Base-by-base conservation (phyloP, 1,284 basidiomycete genomes). In the Mycosarcoma mackinlayi region DNA sequence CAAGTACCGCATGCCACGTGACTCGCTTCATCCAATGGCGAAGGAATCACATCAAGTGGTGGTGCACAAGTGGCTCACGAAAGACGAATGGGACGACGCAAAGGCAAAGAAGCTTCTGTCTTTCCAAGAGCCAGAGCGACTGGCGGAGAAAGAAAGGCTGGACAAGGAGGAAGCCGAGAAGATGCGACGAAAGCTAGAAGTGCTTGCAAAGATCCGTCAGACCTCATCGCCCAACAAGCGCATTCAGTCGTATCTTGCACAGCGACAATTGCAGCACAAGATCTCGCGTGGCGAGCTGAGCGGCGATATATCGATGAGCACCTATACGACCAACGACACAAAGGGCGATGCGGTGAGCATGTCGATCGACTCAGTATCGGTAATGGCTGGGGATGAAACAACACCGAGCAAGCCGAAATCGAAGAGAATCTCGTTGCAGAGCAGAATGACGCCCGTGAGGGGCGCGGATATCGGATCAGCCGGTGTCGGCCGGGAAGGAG, bases 1-100 rank as follows among this genome's bases (percentile, higher is more conserved):
- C 40, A 80, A 80, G 51, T 78, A 79, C 58, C 49, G 55, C 19
- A 79, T 77, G 75, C 78, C 78, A 7, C 64, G 64, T 31, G 77
- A 78, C 50, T 75, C 78, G 16, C 34, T 58, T 8, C 78, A 80
- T 40, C 76, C 78, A 10, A 76, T 78, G 65, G 71, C 77, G 4
- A 70, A 61, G 24, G 58, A 72, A 18, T 56, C 49, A 44, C 71
- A 77, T 10, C 73, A 77, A 13, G 73, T 73, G 13, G 60, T 71
- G 16, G 66, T 73, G 0, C 65, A 71, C 44, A 65, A 64, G 49
- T 80, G 70, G 53, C 50, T 80, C 8, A 75, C 70, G 9, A 73
- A 78, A 40, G 60, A 66, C 0, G 76, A 78, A 31, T 80, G 75
- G 68, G 75, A 79, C 24, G 77, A 79, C 9, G 67, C 68, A 16